Conservation (phyloP, 192 early-diverging fungal genomes). For the Coemansia sp. region DNA sequence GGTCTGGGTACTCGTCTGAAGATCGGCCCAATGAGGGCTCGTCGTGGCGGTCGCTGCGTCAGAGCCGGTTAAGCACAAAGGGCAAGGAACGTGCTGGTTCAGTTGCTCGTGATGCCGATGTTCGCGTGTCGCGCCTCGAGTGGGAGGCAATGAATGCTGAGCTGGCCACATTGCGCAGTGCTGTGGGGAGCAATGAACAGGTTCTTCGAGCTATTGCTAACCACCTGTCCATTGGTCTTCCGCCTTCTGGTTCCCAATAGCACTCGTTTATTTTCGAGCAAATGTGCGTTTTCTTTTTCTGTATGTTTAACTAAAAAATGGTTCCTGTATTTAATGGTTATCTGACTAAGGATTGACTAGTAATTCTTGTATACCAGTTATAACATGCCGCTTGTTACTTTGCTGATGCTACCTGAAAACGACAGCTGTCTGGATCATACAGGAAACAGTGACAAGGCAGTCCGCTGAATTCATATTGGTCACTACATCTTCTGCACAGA, state of each 20-base stretch:
- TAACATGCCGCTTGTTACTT: too few relatives aligned
- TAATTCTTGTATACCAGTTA: too few relatives aligned
- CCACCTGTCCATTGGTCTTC: constrained; percentile 13
- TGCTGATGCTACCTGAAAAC: too few relatives aligned
- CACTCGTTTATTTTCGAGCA: not conserved
- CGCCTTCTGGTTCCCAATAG: not conserved
- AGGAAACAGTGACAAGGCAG: too few relatives aligned
- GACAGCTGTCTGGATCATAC: too few relatives aligned
- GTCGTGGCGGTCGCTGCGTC: not conserved
- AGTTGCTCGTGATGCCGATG: not conserved
- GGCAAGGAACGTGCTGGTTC: constrained; percentile 14
- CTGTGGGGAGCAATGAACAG: constrained; percentile 20
- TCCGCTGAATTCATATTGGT: too few relatives aligned
- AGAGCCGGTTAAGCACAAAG: constrained; percentile 4
- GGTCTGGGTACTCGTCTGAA: not conserved
- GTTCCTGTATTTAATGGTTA: too few relatives aligned
- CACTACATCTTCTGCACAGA: too few relatives aligned
- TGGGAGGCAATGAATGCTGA: constrained; percentile 45
- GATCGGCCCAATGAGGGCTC: not conserved
- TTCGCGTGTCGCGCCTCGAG: constrained; percentile 28
- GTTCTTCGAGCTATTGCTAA: constrained; percentile 38
- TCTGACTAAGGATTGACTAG: too few relatives aligned
- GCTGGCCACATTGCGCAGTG: constrained; percentile 26
- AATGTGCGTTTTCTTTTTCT: not conserved
- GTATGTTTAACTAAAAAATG: too few relatives aligned